These are phyloP conservation scores for Pseudogymnoascus sp. DNA, from an alignment of 2,329 filamentous ascomycete species.

Conservation along the genomic window DNA sequence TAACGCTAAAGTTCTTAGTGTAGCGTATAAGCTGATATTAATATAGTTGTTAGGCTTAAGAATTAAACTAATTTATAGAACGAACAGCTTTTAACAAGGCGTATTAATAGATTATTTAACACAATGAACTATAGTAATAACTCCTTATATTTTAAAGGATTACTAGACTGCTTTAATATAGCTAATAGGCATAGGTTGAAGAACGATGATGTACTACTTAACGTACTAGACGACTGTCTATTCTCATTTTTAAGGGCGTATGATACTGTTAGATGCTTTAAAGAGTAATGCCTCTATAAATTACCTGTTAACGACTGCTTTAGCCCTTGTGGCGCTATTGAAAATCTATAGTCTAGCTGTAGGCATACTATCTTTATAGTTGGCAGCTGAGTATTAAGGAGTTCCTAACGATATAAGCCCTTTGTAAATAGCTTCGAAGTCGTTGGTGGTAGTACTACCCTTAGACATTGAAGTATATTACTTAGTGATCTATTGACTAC, in stretches of 20 bases:
- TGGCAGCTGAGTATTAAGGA: background rate
- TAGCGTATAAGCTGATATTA: background rate
- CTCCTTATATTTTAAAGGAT: background rate
- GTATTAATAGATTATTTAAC: background rate
- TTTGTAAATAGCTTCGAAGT: too few species aligned
- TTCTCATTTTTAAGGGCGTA: too few species aligned
- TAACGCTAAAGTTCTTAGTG: background rate
- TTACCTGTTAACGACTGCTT: too few species aligned
- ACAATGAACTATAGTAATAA: background rate
- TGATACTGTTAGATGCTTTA: too few species aligned
- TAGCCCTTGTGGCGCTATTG: background rate
- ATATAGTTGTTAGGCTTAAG: background rate
- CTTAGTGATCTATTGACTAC: background rate
- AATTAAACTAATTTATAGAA: background rate
- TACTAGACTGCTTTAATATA: background rate
- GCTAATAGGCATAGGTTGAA: too few species aligned
- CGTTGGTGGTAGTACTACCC: background rate
- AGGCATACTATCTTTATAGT: background rate
- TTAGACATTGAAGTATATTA: background rate
- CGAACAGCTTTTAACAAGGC: background rate
- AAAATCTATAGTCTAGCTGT: background rate
- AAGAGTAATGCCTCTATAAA: too few species aligned
- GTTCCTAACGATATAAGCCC: background rate
- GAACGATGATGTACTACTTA: too few species aligned
- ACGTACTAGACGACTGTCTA: too few species aligned